Evolutionary conservation across 495 filamentous ascomycete genomes (phyloP).

Genomic region (Hypoxylon perforatum): DNA sequence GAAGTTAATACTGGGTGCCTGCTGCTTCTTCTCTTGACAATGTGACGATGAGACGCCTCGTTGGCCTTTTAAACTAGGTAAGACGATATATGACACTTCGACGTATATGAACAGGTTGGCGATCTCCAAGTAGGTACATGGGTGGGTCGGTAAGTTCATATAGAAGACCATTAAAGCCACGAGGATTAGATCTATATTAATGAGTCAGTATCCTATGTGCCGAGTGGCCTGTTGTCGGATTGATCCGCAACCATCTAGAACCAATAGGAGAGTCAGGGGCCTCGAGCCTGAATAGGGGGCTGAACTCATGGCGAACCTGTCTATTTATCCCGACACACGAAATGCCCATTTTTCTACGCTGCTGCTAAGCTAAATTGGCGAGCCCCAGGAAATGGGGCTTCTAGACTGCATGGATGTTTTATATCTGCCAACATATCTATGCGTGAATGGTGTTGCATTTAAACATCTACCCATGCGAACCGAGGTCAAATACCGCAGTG

Average conservation of each 20-base stretch:
- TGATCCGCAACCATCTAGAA: neutral
- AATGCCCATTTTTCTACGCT: neutral
- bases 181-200: neutral
- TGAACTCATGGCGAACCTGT: constrained; percentile 2
- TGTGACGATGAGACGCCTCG: neutral
- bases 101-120: too few species aligned
- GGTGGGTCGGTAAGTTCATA: neutral
- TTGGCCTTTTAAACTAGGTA: too few species aligned
- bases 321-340: neutral
- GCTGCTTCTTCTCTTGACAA: neutral
- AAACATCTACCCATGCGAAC: neutral
- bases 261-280: constrained; percentile 17
- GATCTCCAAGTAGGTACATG: neutral
- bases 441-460: neutral
- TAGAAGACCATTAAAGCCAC: too few species aligned
- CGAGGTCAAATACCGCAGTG: neutral
- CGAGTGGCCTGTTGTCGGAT: neutral
- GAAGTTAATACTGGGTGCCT: neutral
- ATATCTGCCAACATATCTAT: neutral
- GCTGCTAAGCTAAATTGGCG: neutral
- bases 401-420: neutral
- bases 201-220: neutral
- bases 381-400: neutral
- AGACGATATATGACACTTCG: too few species aligned
- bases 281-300: constrained; percentile 19